These are phyloP conservation scores for Mycena maculata DNA, from an alignment of 768 basidiomycete genomes.

Conservation along the genomic window DNA sequence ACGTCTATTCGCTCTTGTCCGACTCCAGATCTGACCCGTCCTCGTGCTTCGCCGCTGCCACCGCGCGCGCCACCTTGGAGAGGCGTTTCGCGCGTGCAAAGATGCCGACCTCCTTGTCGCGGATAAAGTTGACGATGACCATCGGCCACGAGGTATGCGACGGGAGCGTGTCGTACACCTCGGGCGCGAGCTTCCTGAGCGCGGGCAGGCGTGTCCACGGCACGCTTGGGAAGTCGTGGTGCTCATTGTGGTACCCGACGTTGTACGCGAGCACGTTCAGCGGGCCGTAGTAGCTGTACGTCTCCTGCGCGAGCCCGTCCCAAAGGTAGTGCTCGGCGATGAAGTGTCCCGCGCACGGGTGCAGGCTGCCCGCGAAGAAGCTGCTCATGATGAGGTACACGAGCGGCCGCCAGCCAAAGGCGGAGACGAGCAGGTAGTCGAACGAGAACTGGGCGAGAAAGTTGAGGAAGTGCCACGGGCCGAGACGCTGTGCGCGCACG, in stretches of 20 bases:
- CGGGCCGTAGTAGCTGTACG: slow-evolving; percentile 95
- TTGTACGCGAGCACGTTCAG: slow-evolving; percentile 95
- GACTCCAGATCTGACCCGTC: slow-evolving; percentile 35
- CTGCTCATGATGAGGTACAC: slow-evolving; percentile 89
- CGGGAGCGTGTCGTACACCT: slow-evolving; percentile 91
- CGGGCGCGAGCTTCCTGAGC: slow-evolving; percentile 85
- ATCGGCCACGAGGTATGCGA: slow-evolving; percentile 94
- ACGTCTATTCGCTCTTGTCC: slow-evolving; percentile 39
- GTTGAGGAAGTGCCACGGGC: slow-evolving; percentile 89
- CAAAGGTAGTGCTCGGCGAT: slow-evolving; percentile 97
- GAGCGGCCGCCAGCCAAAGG: slow-evolving; percentile 60
- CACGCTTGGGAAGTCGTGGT: slow-evolving; percentile 98
- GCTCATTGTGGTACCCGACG: slow-evolving; percentile 99
- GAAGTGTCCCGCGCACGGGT: slow-evolving; percentile 97
- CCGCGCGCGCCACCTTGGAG: slow-evolving; percentile 47
- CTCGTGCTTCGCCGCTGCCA: slow-evolving; percentile 25
- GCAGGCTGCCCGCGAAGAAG: slow-evolving; percentile 96
- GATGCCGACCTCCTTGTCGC: slow-evolving; percentile 88
- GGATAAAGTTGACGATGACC: slow-evolving; percentile 94
- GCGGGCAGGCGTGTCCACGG: slow-evolving; percentile 94
- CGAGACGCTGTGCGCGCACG: slow-evolving; percentile 84
- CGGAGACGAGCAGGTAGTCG: slow-evolving; percentile 72
- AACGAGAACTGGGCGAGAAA: slow-evolving; percentile 74
- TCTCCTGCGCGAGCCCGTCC: slow-evolving; percentile 94
- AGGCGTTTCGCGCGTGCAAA: slow-evolving; percentile 88